These are phyloP conservation scores for Trichosporon sp. DNA, from an alignment of 1,284 basidiomycete genomes.

Conservation along the genomic window DNA sequence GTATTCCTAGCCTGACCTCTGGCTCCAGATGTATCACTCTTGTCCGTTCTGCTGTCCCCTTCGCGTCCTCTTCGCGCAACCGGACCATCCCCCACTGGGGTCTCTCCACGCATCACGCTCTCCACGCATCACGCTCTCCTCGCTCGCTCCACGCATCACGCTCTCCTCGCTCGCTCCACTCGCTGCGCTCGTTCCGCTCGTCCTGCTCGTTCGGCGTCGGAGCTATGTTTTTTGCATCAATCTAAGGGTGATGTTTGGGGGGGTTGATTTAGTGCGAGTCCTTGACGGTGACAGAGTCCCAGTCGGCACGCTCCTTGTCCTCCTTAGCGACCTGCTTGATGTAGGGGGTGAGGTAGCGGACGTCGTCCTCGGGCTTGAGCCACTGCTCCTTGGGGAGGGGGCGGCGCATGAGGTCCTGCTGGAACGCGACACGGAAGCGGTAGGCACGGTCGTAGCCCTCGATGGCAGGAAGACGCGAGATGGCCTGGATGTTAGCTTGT, in stretches of 20 bases:
- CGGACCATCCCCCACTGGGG: too few relatives aligned
- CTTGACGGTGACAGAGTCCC: slow-evolving; percentile 70
- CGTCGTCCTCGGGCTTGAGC: slow-evolving; percentile 77
- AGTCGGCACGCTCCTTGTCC: slow-evolving; percentile 75
- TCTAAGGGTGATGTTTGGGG: slow-evolving; percentile 16
- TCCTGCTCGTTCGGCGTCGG: neutral
- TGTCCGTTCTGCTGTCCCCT: neutral
- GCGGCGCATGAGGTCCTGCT: slow-evolving; percentile 78
- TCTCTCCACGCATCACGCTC: too few relatives aligned
- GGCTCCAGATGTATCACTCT: slow-evolving; percentile 16
- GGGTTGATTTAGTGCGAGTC: slow-evolving; percentile 35
- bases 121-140: too few relatives aligned
- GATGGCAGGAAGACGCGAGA: slow-evolving; percentile 74
- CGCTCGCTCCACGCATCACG: too few relatives aligned
- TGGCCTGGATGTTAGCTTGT: slow-evolving; percentile 63
- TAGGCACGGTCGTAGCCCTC: slow-evolving; percentile 89
- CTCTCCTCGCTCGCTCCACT: neutral
- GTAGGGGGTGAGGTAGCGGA: slow-evolving; percentile 83
- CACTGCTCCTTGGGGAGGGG: slow-evolving; percentile 84
- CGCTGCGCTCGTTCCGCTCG: neutral
- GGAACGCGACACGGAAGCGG: slow-evolving; percentile 83
- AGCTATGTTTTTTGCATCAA: slow-evolving; percentile 27
- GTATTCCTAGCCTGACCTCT: neutral
- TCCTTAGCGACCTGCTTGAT: slow-evolving; percentile 76
- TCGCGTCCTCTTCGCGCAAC: too few relatives aligned